Evolutionary conservation across 768 basidiomycete species (phyloP).

Genomic region (Termitomyces sp.): DNA sequence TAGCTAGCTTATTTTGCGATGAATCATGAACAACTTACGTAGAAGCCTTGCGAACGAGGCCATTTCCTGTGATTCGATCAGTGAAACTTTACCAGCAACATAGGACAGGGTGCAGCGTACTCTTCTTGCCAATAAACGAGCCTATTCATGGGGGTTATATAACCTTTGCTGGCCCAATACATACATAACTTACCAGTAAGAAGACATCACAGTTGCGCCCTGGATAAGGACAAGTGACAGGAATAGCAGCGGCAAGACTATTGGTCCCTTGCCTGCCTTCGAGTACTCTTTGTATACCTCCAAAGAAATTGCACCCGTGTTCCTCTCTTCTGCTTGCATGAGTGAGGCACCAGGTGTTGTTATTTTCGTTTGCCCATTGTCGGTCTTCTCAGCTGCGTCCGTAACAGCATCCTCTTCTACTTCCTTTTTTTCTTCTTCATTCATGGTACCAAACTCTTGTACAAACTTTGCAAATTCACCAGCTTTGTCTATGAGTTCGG

Average conservation of each 20-base stretch:
- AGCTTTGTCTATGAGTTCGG: constrained; percentile 56
- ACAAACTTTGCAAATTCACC: constrained; percentile 73
- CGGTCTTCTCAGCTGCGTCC: constrained; percentile 27
- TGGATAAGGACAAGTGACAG: constrained; percentile 62
- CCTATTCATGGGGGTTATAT: constrained; percentile 28
- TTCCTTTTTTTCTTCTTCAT: constrained; percentile 43
- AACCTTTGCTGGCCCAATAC: background rate
- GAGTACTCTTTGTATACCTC: constrained; percentile 58
- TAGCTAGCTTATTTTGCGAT: background rate
- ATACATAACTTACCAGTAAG: constrained; percentile 55
- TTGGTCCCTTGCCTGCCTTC: constrained; percentile 57
- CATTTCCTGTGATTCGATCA: constrained; percentile 33
- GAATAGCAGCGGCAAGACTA: constrained; percentile 63
- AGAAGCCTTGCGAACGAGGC: constrained; percentile 57
- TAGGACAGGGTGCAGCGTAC: constrained; percentile 22
- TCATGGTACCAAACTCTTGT: constrained; percentile 69
- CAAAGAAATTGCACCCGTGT: constrained; percentile 61
- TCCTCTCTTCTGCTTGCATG: constrained; percentile 84
- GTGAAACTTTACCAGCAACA: background rate
- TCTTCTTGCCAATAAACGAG: constrained; percentile 82
- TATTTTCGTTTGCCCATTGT: constrained; percentile 27
- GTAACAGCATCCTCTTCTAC: constrained; percentile 37
- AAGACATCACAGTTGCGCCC: constrained; percentile 61
- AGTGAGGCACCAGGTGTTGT: constrained; percentile 41
- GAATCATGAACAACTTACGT: constrained; percentile 37